These are phyloP conservation scores for Heracleum sosnowskyi DNA, from an alignment of 129 eudicot species.

Conservation along the genomic window DNA sequence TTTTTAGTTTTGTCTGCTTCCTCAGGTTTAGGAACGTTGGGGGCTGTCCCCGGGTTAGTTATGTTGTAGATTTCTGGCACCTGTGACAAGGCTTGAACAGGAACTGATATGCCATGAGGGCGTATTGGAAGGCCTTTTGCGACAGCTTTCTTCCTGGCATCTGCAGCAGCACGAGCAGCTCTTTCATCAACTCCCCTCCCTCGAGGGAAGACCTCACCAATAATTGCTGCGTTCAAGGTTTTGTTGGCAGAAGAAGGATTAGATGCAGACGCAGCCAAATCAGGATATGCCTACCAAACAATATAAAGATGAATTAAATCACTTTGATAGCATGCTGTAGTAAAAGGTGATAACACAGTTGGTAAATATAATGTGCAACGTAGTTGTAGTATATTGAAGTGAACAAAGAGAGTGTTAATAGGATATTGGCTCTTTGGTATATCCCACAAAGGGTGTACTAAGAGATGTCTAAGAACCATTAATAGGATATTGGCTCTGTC, in stretches of 20 bases:
- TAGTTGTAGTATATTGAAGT: background rate
- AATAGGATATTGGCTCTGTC: background rate
- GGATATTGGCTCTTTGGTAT: too few relatives aligned
- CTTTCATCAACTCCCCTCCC: slow-evolving; percentile 89
- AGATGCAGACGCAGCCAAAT: slow-evolving; percentile 52
- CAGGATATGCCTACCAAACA: slow-evolving; percentile 60
- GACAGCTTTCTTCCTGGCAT: slow-evolving; percentile 78
- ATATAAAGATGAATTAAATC: background rate
- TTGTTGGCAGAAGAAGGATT: slow-evolving; percentile 23
- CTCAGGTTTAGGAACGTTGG: slow-evolving; percentile 25
- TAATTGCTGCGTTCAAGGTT: slow-evolving; percentile 25
- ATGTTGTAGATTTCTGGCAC: slow-evolving; percentile 50
- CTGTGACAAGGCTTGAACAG: slow-evolving; percentile 57
- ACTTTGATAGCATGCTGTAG: background rate
- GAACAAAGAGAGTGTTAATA: background rate
- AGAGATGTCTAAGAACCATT: background rate
- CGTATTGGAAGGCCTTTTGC: slow-evolving; percentile 66
- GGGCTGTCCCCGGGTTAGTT: slow-evolving; percentile 45
- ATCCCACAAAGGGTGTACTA: background rate
- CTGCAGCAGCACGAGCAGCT: slow-evolving; percentile 78
- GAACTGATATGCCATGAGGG: slow-evolving; percentile 63
- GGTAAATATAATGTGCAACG: background rate
- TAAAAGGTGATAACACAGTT: background rate
- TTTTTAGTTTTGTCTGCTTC: slow-evolving; percentile 12
- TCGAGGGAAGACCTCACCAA: slow-evolving; percentile 47